Base-by-base conservation (phyloP, 129 eudicot genomes). In the Flaveria robusta region DNA sequence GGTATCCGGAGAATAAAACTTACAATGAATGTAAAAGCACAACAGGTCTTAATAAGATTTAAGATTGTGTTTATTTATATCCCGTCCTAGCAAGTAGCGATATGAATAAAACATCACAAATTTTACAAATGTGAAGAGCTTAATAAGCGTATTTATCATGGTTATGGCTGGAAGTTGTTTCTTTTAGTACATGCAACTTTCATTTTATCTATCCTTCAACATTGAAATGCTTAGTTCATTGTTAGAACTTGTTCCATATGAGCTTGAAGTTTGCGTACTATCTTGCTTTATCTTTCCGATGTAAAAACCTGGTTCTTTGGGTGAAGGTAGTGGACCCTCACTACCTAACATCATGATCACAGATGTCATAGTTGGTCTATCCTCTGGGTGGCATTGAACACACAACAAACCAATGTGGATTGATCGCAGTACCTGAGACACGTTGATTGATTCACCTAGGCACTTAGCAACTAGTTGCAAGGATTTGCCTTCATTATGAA, bases 301-400 rank as follows among this genome's bases (percentile, higher is more conserved):
- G 13, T 75, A 84, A 50, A 79, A 79, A 11, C 84, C 84, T 16
- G 87, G 84, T 55, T 75, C 81, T 37, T 68, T 79, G 19, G 87
- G 82, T 45, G 70, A 20, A 52, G 87, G 81, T 72, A 79, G 54
- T 54, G 65, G 39, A 39, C 79, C 72, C 22, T 76, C 82, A 29
- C 77, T 72, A 20, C 79, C 81, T 13, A 84, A 42, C 85, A 84
- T 76, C 16, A 72, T 18, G 24, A 80, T 77, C 34, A 77, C 79
- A n/a, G 68, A 55, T 15, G 85, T 55, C 68, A 84, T 84, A 59
- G 55, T 70, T 20, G 88, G 88, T 59, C 86, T 81, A 70, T 85
- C 83, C 46, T 81, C 79, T 16, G 86, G 83, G 62, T 72, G 4
- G 51, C 73, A 75, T 78, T 85, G 88, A 73, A 85, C 88, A 65